Percentiles rank a stretch among this genome's conserved stretches.
Conservation (phyloP, 2,329 filamentous ascomycete species). For the Endothia cerciana region DNA sequence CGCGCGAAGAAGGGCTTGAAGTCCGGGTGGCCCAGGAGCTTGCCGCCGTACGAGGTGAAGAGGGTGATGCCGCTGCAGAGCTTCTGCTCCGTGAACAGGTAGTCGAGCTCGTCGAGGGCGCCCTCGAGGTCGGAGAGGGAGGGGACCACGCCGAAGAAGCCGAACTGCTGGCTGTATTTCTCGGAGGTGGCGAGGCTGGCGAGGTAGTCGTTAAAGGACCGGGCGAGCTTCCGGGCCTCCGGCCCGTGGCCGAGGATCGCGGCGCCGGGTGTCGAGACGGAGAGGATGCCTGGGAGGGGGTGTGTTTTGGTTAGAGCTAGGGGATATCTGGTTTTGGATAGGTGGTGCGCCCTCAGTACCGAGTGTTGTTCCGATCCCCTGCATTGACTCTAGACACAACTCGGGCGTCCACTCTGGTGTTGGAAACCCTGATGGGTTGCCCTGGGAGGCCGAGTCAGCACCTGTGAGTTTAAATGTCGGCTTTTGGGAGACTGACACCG, state of each 20-base stretch:
- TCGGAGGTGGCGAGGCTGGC: slow-evolving; percentile 9
- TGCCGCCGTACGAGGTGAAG: slow-evolving; percentile 35
- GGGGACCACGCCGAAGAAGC: slow-evolving; percentile 36
- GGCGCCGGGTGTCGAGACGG: slow-evolving; percentile 25
- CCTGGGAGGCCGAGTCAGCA: slow-evolving; percentile 3
- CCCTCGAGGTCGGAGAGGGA: slow-evolving; percentile 35
- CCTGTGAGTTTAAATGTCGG: background rate
- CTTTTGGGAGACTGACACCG: slow-evolving; percentile 7
- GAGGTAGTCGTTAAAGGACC: slow-evolving; percentile 24
- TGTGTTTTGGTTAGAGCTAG: background rate
- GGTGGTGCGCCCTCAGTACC: background rate
- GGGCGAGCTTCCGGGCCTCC: slow-evolving; percentile 18
- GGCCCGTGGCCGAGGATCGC: slow-evolving; percentile 23
- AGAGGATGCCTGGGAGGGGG: slow-evolving; percentile 39
- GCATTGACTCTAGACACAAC: slow-evolving; percentile 23
- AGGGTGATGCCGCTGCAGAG: slow-evolving; percentile 34
- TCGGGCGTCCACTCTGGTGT: slow-evolving; percentile 27
- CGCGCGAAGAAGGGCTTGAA: slow-evolving; percentile 35
- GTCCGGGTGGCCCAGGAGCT: slow-evolving; percentile 32
- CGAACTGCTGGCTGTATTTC: slow-evolving; percentile 27
- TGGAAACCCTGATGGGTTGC: slow-evolving; percentile 25
- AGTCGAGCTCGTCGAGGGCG: slow-evolving; percentile 34
- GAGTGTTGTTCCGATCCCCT: slow-evolving; percentile 18
- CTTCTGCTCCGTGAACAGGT: slow-evolving; percentile 32
- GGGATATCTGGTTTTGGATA: background rate